Base-by-base conservation (phyloP, 1,284 basidiomycete genomes). In the Ceratobasidium sp. region DNA sequence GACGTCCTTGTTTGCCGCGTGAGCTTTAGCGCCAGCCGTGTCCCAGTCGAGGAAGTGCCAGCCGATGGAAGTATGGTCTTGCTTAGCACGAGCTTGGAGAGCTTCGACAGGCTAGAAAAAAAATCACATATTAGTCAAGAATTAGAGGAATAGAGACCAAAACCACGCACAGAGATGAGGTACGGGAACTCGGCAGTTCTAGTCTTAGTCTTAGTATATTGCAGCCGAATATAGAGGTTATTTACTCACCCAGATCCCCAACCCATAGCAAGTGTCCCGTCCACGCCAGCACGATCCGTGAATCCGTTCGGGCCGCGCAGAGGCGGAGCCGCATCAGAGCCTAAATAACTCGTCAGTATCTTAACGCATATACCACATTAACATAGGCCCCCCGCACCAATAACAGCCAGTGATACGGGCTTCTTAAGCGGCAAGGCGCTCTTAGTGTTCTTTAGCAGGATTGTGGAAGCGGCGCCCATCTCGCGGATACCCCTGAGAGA, bases 181-280 rank as follows among this genome's bases (percentile, higher is more conserved):
- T 85, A 86, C 0, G 84, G 81, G 79, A 83, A 85, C 47, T 85
- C 78, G 61, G 78, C 79, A 7, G 82, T 49, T 41, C 32, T 47
- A 30, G 43, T 57, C 23, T 14, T 14, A 57, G 7, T 57, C 14
- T 57, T 32, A 57, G 54, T 30, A 28, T 52, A 52, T 52, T 52
- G 32, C 41, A 23, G 13, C 28, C 9, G 11, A 23, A 54, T 71
- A 18, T n/a, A n/a, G 23, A n/a, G 9, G 55, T 1, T 5, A 54
- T n/a, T 8, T 52, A 44, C 38, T 21, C 16, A 80, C 71, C 91
- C 91, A 61, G 87, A 88, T 21, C 90, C 94, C 93, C 94, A 95
- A 35, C 93, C 93, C 87, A 93, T 90, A 5, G 91, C 92, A 1
- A 95, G 84, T n/a, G 90, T 86, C 41, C 91, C 91, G 76, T 88